Evolutionary conservation across 106 monocot species (phyloP), one percentile per base, ranked within the genome.

Genomic region (Dendrobium catenatum): DNA sequence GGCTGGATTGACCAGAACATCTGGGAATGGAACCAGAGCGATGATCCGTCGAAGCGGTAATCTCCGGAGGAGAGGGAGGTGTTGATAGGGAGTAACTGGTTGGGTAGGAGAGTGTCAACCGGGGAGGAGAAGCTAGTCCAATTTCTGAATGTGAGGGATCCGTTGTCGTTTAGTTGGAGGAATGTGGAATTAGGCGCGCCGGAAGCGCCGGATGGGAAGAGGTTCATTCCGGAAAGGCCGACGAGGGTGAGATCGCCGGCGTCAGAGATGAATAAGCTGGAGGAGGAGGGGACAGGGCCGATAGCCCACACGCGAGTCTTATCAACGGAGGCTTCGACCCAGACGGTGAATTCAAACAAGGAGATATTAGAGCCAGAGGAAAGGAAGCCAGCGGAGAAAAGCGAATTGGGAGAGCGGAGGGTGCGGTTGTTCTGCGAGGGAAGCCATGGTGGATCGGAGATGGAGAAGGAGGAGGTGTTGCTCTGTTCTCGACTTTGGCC

Each of bases 361-460:
- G 58, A 26, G 79, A 51, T 0, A 0, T 11, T 16, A 26, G 78
- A 7, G 17, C 37, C 24, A 73, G 72, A 26, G 0, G 31, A 47
- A 6, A 33, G 78, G 87, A 93, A 93, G 22, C 91, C 90, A 75
- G 91, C 93, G 55, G 86, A 75, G 77, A 91, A 93, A 80, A 73
- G 82, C 59, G 33, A 11, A 77, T 83, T 81, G n/a, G 81, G 75
- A 40, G 93, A 91, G 76, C 79, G 48, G 77, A 93, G 89, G 80
- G 67, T 77, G 75, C 74, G 79, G 77, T 84, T 83, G 6, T 77
- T 66, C 55, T 73, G 73, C 41, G 80, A 27, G 9, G 89, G 81
- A 41, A 61, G 31, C 93, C 93, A 93, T 15, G 86, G 83, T 6
- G 88, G 83, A 58, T 86, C 79, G 27, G 84, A 51, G 47, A 75